phyloP scores from a whole-genome alignment of 345 rosid genomes.

The Lenwebbia sp. region DNA sequence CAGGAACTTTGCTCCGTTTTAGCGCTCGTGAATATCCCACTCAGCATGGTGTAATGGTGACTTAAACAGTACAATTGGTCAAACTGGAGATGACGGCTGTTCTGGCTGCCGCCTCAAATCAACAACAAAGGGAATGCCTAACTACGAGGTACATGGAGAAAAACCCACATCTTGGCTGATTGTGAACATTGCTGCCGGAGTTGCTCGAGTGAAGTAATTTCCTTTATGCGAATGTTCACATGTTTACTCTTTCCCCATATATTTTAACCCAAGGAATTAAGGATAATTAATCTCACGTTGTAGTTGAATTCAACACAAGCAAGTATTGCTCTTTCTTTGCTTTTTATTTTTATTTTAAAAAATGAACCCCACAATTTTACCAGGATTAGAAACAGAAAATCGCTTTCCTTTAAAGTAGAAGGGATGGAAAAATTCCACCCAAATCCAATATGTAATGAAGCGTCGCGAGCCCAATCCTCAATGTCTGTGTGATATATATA shows the following conservation, averaged over 20 bases:
- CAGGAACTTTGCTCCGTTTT: not conserved
- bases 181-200: not conserved
- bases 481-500: not conserved
- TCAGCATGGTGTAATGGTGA: not conserved
- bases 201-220: not conserved
- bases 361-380: not conserved
- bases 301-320: not conserved
- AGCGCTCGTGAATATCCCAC: not conserved
- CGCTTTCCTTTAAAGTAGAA: not conserved
- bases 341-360: not conserved
- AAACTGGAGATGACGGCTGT: not conserved
- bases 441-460: not conserved
- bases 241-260: not conserved
- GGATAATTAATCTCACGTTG: not conserved
- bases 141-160: not conserved
- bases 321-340: not conserved
- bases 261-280: not conserved
- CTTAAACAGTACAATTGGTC: not conserved
- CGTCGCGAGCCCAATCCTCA: not conserved
- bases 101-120: not conserved
- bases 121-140: not conserved
- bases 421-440: not conserved
- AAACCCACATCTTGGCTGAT: not conserved
- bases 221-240: not conserved
- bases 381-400: not conserved